Evolutionary conservation across 163 green algal genomes (phyloP), one percentile per base, ranked within the genome.

Genomic region (Picocystis sp.): DNA sequence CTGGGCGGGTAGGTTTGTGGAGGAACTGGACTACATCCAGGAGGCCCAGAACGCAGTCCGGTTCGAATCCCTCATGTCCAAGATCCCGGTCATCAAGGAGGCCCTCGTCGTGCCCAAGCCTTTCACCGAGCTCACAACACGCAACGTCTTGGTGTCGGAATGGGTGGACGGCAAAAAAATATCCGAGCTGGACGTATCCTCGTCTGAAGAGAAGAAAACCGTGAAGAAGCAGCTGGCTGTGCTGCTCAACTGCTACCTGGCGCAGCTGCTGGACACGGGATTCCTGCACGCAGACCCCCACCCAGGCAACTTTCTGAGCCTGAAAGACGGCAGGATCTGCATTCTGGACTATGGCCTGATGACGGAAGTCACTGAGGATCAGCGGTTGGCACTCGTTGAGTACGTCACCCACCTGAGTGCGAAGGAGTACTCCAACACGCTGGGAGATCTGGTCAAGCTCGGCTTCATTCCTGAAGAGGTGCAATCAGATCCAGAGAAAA

Each of bases 161-260:
- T 94, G 82, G 80, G 57, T 94, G n/a, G 45, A 84, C 33, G 80
- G 77, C 17, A 43, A 69, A 56, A 69, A 81, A 3, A 68, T 93
- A 82, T 64, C 13, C 72, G 70, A 23, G 62, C 61, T 22, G 46
- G 62, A 8, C 21, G 50, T 25, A 50, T 44, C n/a, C 9, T 34
- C 15, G 3, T 19, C 14, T 14, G 68, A 76, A 47, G 68, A 61
- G 2, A 44, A 19, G n/a, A 76, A 76, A 50, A 56, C 49, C 3
- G 45, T 60, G 50, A 29, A 42, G 34, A 53, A 54, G 44, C 41
- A 64, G 33, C 60, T 51, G 38, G 61, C 54, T 23, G 54, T 69
- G 5, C 69, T 92, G 60, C 73, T 94, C 15, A 88, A 81, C 53
- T 74, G 67, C 41, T 92, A 93, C 74, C 72, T 93, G n/a, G 25